phyloP scores from a whole-genome alignment of 1,139 yeast genomes.

The Trichomonascaceae sp. region DNA sequence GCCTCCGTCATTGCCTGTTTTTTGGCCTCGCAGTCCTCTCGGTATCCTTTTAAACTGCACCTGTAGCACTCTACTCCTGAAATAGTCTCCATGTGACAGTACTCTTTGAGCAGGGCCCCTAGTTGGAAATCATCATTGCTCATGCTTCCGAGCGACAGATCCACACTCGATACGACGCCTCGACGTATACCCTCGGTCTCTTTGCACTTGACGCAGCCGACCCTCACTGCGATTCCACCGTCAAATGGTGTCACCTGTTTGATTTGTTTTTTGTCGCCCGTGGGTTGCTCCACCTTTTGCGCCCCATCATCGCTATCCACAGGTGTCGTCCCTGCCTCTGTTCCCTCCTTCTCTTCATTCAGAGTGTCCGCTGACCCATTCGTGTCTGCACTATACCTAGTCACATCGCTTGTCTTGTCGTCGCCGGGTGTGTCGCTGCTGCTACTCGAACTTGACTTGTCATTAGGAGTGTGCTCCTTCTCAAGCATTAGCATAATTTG shows the following conservation, averaged over 20 bases:
- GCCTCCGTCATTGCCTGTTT: slow-evolving; percentile 5
- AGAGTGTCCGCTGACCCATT: too few species aligned
- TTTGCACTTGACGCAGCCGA: slow-evolving; percentile 81
- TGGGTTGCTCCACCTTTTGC: neutral
- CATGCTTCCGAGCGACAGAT: slow-evolving; percentile 40
- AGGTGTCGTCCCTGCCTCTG: neutral
- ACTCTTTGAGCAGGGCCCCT: slow-evolving; percentile 48
- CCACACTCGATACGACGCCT: slow-evolving; percentile 69
- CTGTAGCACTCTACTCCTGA: slow-evolving; percentile 90
- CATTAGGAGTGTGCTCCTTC: too few species aligned
- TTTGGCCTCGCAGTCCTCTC: slow-evolving; percentile 34
- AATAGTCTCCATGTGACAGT: slow-evolving; percentile 72
- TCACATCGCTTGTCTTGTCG: slow-evolving; percentile 1
- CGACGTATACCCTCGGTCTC: slow-evolving; percentile 86
- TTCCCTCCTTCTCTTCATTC: neutral
- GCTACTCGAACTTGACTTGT: slow-evolving; percentile 8
- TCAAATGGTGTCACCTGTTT: slow-evolving; percentile 76
- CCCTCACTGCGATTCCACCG: slow-evolving; percentile 74
- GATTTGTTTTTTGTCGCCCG: slow-evolving; percentile 2
- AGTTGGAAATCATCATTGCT: slow-evolving; percentile 27
- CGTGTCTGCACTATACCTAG: neutral
- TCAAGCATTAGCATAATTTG: slow-evolving; percentile 62
- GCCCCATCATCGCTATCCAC: neutral
- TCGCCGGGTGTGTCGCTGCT: slow-evolving; percentile 4
- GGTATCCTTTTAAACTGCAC: slow-evolving; percentile 62